A percentile compares a stretch with the other conserved stretches of the same genome.
Evolutionary conservation across 495 filamentous ascomycete genomes (phyloP).

Genomic region (Paragyromitra xinjiangensis): DNA sequence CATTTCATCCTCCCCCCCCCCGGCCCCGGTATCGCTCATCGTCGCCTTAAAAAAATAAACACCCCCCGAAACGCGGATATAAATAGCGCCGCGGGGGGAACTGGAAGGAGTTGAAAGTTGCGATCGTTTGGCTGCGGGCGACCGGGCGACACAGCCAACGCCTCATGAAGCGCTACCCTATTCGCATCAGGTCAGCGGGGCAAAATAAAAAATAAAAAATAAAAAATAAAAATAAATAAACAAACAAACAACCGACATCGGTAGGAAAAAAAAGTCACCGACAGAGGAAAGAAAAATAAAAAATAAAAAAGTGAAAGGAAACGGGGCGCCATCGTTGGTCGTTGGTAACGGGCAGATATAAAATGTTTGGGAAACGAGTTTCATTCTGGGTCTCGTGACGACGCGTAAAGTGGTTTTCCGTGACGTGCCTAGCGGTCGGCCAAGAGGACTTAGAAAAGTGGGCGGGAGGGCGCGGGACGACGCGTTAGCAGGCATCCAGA

Average conservation of each 20-base stretch:
- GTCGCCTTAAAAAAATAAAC: slow-evolving; percentile 12
- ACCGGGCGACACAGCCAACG: slow-evolving; percentile 42
- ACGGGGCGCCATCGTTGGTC: slow-evolving; percentile 13
- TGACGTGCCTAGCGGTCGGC: slow-evolving; percentile 42
- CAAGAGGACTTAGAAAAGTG: slow-evolving; percentile 33
- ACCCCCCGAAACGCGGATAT: slow-evolving; percentile 37
- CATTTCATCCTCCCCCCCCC: not conserved
- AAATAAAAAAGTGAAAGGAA: slow-evolving; percentile 22
- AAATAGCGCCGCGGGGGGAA: slow-evolving; percentile 50
- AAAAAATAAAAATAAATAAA: not conserved
- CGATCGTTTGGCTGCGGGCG: slow-evolving; percentile 46
- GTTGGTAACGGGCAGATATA: slow-evolving; percentile 18
- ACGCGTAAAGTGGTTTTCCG: slow-evolving; percentile 52
- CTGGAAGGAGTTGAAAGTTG: slow-evolving; percentile 29
- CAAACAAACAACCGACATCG: slow-evolving; percentile 12
- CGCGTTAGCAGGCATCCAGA: slow-evolving; percentile 50
- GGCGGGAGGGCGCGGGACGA: slow-evolving; percentile 49
- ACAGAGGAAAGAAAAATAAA: not conserved
- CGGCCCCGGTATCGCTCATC: slow-evolving; percentile 16
- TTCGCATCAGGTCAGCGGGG: slow-evolving; percentile 22
- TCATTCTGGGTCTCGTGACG: slow-evolving; percentile 38
- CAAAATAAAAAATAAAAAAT: not conserved
- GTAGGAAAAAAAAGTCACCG: slow-evolving; percentile 2
- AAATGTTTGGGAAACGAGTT: slow-evolving; percentile 31
- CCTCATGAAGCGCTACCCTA: slow-evolving; percentile 20